Evolutionary conservation across 495 filamentous ascomycete genomes (phyloP), one percentile per base, ranked within the genome.

Genomic region (Cenococcum geophilum): DNA sequence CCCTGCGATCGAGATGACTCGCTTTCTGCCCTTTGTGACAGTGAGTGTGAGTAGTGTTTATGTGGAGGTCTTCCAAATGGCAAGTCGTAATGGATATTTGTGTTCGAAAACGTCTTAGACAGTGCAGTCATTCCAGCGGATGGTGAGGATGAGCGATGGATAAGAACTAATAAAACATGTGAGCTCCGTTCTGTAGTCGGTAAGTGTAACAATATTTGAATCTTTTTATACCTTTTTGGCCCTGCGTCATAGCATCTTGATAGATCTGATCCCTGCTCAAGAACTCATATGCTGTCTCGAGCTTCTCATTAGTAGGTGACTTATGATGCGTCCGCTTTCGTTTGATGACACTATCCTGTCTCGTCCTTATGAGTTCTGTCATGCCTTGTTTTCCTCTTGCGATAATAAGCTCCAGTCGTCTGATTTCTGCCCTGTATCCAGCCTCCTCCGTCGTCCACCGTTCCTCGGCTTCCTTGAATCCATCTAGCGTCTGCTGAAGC

Each of bases 321-420:
- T 62, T 62, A 11, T 51, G 54, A 14, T 51, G 60, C 58, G n/a
- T 40, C 36, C 53, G 45, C 60, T 45, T 66, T 40, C 49, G 55
- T 23, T 62, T 51, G 5, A 73, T n/a, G 16, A 71, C 51, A 45
- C 67, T 73, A 27, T 62, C 64, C 49, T 72, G 71, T 37, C 72
- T 61, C 12, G 70, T 71, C 21, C 63, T 53, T 16, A 71, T 71
- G n/a, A 74, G 64, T 12, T 65, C 69, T 10, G 67, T 54, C 37
- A 74, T 42, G 1, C 71, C 69, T 12, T 62, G 43, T 22, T 68
- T 63, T 21, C 71, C 68, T 49, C 64, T 61, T 16, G 70, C 65
- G 54, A 74, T 66, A 11, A 74, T 23, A 11, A 73, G 32, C 56
- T 74, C 69, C 8, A 74, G 67, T 6, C 73, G 63, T 43, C 69